Conservation (phyloP, 2,329 filamentous ascomycete species). For the Talaromyces sp. region DNA sequence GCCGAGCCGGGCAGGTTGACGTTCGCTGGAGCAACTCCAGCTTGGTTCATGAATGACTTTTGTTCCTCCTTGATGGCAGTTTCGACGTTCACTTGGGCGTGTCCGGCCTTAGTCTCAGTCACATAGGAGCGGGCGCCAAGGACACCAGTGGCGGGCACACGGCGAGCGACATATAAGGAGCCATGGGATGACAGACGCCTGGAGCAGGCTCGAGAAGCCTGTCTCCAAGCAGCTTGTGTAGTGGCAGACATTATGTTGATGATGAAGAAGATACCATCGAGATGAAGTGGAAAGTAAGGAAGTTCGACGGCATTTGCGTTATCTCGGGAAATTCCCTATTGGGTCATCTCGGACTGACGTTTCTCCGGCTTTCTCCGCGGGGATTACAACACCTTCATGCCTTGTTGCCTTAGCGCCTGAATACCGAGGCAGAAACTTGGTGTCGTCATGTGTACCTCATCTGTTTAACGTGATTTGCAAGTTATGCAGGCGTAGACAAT, state of each 20-base stretch:
- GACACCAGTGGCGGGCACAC: constrained; percentile 39
- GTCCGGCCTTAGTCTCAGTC: constrained; percentile 71
- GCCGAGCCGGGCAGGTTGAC: constrained; percentile 63
- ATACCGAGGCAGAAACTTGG: too few species aligned
- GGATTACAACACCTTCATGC: too few species aligned
- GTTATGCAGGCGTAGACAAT: too few species aligned
- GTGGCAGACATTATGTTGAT: constrained; percentile 61
- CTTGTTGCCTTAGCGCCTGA: too few species aligned
- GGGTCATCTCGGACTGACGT: constrained; percentile 9
- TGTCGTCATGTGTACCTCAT: too few species aligned
- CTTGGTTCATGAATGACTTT: constrained; percentile 70
- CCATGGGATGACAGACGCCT: constrained; percentile 50
- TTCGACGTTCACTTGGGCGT: constrained; percentile 76
- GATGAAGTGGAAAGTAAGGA: constrained; percentile 26
- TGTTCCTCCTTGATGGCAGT: constrained; percentile 85
- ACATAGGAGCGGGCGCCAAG: constrained; percentile 68
- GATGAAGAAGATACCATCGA: constrained; percentile 25
- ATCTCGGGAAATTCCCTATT: constrained; percentile 23
- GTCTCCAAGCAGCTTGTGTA: constrained; percentile 71
- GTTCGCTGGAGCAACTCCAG: constrained; percentile 56
- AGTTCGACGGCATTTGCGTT: constrained; percentile 19
- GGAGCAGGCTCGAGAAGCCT: constrained; percentile 66
- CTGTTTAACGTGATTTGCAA: too few species aligned
- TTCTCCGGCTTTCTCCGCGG: constrained; percentile 15
- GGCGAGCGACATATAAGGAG: constrained; percentile 46